phyloP scores from a whole-genome alignment of 768 basidiomycete genomes.

The Russula ochroleuca region DNA sequence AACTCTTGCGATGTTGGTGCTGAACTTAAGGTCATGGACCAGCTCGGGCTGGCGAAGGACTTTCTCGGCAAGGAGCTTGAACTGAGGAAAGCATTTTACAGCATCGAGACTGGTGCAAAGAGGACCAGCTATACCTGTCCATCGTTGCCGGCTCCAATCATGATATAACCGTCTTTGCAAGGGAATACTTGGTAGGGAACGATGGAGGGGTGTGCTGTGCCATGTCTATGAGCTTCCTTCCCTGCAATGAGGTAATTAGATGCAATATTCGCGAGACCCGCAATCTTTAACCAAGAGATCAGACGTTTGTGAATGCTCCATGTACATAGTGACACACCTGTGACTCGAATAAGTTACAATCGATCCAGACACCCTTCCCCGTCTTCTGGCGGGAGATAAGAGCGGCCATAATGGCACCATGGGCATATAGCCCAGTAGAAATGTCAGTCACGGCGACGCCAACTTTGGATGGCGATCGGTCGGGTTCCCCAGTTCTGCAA shows the following conservation, averaged over 20 bases:
- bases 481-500: constrained; percentile 78
- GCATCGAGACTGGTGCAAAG: neutral
- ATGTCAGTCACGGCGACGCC: constrained; percentile 92
- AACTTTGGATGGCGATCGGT: constrained; percentile 86
- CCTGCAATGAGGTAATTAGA: constrained; percentile 89
- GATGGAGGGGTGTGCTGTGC: constrained; percentile 92
- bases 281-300: constrained; percentile 50
- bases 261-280: constrained; percentile 87
- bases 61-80: constrained; percentile 57
- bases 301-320: neutral
- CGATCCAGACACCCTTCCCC: constrained; percentile 85
- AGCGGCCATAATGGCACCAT: constrained; percentile 90
- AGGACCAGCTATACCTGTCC: constrained; percentile 53
- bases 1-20: constrained; percentile 72
- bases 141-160: constrained; percentile 93
- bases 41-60: constrained; percentile 62
- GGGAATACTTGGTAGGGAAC: constrained; percentile 92
- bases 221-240: constrained; percentile 76
- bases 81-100: constrained; percentile 43
- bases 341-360: constrained; percentile 88
- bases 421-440: constrained; percentile 83
- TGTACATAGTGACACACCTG: constrained; percentile 49
- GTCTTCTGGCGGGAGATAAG: constrained; percentile 78
- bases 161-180: constrained; percentile 81
- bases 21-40: constrained; percentile 56